Evolutionary conservation across 495 filamentous ascomycete species (phyloP), one percentile per base, ranked within the genome.

Genomic region (Paragyromitra xinjiangensis): DNA sequence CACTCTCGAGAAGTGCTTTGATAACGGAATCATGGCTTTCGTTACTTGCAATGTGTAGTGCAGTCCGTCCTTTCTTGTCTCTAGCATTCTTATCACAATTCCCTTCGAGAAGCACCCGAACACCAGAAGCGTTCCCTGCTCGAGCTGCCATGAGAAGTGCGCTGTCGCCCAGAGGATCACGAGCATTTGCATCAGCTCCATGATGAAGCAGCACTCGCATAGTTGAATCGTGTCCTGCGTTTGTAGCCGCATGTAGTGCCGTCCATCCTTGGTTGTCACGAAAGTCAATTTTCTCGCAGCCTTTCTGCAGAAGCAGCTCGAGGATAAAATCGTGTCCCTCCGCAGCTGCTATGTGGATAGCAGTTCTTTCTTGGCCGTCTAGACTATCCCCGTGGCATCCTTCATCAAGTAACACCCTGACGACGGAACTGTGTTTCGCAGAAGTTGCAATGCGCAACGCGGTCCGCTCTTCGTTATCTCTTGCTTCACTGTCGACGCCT

Each of bases 271-370:
- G 42, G 19, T 77, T 44, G 37, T 77, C 74, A 29, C 69, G 74
- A 50, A 77, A 66, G 45, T 77, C 34, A 51, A 77, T 73, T 58
- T 77, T 77, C 14, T 73, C 50, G 26, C 68, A 73, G 22, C 74
- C 45, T 39, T 73, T 77, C 40, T 73, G 74, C 34, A 77, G 74
- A 51, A 77, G 69, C 12, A 44, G 14, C 34, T 77, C 74, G 29
- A 77, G 74, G 7, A 77, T 73, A 34, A 65, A 77, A 66, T 77
- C 74, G 19, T 66, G 74, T 7, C 74, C 74, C 39, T 73, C 69
- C 6, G 45, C 42, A 42, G 74, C 74, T 9, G 74, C 58, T 34
- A 77, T 55, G 29, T 77, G 74, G 22, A 77, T 77, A 3, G 74
- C 69, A 34, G 69, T 77, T 12, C 50, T 26, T 53, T 73, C 74